These are phyloP conservation scores for Coniophora puteana DNA, from an alignment of 1,284 basidiomycete species.

Conservation along the genomic window DNA sequence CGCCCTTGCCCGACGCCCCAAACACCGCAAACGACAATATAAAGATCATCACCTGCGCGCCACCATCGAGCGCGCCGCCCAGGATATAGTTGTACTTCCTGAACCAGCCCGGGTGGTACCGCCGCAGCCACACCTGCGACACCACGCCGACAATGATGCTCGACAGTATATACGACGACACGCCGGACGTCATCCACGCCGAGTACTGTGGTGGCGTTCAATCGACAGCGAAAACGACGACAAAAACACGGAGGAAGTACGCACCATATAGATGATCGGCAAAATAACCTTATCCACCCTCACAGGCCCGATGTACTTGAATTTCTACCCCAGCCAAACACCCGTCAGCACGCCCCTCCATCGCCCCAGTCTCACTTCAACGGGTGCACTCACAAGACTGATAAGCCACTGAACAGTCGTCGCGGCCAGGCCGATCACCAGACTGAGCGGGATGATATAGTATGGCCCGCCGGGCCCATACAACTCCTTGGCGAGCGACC, in stretches of 20 bases:
- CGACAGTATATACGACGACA: constrained; percentile 49
- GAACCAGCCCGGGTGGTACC: constrained; percentile 55
- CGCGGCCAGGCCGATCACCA: constrained; percentile 49
- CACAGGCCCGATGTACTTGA: constrained; percentile 48
- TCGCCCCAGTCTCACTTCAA: neutral
- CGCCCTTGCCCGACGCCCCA: constrained; percentile 50
- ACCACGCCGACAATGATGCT: constrained; percentile 51
- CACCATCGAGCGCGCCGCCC: constrained; percentile 65
- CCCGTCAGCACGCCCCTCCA: neutral
- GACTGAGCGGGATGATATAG: constrained; percentile 47
- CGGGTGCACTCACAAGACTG: constrained; percentile 32
- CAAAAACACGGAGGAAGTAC: constrained; percentile 3
- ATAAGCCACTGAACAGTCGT: constrained; percentile 51
- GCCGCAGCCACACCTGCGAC: constrained; percentile 57
- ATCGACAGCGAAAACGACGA: neutral
- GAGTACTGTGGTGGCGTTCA: constrained; percentile 32
- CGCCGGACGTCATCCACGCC: constrained; percentile 40
- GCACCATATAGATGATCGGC: constrained; percentile 51
- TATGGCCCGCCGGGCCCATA: constrained; percentile 52
- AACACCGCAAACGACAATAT: constrained; percentile 68
- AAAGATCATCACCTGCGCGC: constrained; percentile 65
- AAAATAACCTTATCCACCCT: constrained; percentile 45
- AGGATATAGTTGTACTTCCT: constrained; percentile 69
- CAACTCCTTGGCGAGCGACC: constrained; percentile 50
- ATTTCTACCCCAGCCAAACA: constrained; percentile 39